phyloP scores from a whole-genome alignment of 441 rosid genomes.

The Adansonia grandidieri region DNA sequence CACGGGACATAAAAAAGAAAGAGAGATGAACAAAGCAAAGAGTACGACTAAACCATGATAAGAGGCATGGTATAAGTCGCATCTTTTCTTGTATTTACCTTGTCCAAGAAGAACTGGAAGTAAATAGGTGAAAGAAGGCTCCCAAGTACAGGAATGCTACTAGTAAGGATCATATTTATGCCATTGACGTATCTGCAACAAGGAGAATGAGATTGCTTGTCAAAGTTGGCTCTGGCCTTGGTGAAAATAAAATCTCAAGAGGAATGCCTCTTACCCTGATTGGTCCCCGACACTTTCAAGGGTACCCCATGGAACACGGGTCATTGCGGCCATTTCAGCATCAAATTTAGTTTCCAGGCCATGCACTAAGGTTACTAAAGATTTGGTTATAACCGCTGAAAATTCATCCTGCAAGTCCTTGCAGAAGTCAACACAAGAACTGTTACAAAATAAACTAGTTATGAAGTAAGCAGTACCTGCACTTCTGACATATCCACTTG shows the following conservation, averaged over 20 bases:
- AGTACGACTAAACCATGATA: slow-evolving; percentile 17
- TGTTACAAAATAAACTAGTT: slow-evolving; percentile 21
- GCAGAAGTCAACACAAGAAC: slow-evolving; percentile 35
- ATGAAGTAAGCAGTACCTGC: slow-evolving; percentile 57
- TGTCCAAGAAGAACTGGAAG: slow-evolving; percentile 96
- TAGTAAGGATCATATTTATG: slow-evolving; percentile 72
- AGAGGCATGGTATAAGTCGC: slow-evolving; percentile 17
- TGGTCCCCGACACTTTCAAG: slow-evolving; percentile 99
- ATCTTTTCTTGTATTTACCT: slow-evolving; percentile 52
- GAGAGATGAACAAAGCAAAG: slow-evolving; percentile 5
- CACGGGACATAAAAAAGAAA: slow-evolving; percentile 1
- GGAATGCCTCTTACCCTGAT: slow-evolving; percentile 68
- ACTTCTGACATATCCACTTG: slow-evolving; percentile 89
- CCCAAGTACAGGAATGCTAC: slow-evolving; percentile 88
- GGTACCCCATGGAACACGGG: slow-evolving; percentile 95
- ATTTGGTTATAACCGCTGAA: slow-evolving; percentile 89
- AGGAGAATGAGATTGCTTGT: slow-evolving; percentile 30
- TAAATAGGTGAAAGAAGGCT: slow-evolving; percentile 85
- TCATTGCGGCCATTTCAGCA: slow-evolving; percentile 95
- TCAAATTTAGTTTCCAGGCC: slow-evolving; percentile 98
- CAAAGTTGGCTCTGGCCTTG: slow-evolving; percentile 17
- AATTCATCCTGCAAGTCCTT: slow-evolving; percentile 76
- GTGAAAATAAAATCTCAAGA: slow-evolving; percentile 23
- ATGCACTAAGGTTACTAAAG: slow-evolving; percentile 87
- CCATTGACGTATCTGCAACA: slow-evolving; percentile 88